Evolutionary conservation across 2,329 filamentous ascomycete genomes (phyloP).

Genomic region (Pestalotiopsis sp.): DNA sequence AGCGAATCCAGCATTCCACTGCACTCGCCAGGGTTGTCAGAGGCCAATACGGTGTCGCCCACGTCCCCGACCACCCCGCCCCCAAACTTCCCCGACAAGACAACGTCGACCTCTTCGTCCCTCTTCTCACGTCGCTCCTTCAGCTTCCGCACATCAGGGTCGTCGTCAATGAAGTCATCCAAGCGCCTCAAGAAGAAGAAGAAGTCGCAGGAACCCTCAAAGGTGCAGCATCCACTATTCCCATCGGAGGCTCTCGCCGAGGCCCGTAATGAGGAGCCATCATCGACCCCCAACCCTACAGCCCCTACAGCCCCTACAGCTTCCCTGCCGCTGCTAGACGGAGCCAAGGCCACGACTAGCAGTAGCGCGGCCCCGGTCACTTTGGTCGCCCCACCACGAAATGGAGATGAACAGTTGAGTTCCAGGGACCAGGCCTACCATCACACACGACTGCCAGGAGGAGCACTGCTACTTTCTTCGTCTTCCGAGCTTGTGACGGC

Average conservation of each 20-base stretch:
- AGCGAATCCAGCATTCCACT: slow-evolving; percentile 30
- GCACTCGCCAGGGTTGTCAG: slow-evolving; percentile 30
- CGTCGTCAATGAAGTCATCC: slow-evolving; percentile 16
- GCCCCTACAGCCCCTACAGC: not conserved
- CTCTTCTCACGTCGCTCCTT: slow-evolving; percentile 29
- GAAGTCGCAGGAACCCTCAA: not conserved
- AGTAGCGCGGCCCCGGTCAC: slow-evolving; percentile 1
- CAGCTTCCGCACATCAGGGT: slow-evolving; percentile 27
- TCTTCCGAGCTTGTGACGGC: slow-evolving; percentile 20
- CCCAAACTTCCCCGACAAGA: slow-evolving; percentile 27
- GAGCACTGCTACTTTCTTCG: no score
- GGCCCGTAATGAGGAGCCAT: not conserved
- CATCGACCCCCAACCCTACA: not conserved
- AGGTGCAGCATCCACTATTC: not conserved
- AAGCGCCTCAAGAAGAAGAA: slow-evolving; percentile 13
- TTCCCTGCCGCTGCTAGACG: not conserved
- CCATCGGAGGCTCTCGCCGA: not conserved
- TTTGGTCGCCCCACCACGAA: slow-evolving; percentile 3
- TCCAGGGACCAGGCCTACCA: slow-evolving; percentile 28
- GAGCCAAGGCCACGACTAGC: slow-evolving; percentile 9
- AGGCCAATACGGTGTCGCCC: slow-evolving; percentile 30
- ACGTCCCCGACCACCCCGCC: slow-evolving; percentile 32
- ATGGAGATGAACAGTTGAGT: not conserved
- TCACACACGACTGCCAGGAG: not conserved
- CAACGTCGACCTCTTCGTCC: slow-evolving; percentile 6